These are phyloP conservation scores for Spizellomyces sp. DNA, from an alignment of 192 early-diverging fungal species.

Conservation along the genomic window DNA sequence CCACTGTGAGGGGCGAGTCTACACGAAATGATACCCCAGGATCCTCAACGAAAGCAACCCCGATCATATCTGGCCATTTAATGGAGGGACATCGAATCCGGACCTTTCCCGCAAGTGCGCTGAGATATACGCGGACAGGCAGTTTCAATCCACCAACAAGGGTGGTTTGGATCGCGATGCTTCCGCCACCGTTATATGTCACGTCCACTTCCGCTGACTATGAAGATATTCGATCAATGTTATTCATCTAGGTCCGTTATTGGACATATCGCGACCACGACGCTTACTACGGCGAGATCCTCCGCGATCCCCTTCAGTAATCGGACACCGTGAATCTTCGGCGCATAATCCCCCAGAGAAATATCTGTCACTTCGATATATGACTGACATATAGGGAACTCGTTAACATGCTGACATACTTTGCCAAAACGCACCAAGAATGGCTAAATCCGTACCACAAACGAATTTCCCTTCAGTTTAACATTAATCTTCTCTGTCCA, in stretches of 20 bases:
- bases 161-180: constrained; percentile 48
- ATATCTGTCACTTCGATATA: constrained; percentile 48
- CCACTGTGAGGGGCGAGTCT: constrained; percentile 49
- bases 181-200: constrained; percentile 53
- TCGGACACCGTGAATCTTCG: constrained; percentile 43
- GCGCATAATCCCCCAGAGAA: constrained; percentile 49
- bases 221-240: background rate
- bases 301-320: constrained; percentile 52
- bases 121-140: constrained; percentile 49
- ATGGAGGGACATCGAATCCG: constrained; percentile 50
- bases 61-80: constrained; percentile 50
- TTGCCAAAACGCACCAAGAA: background rate
- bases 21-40: constrained; percentile 55
- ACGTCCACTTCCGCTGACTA: constrained; percentile 52
- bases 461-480: constrained; percentile 52
- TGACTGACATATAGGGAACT: no score
- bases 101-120: constrained; percentile 45
- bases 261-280: background rate
- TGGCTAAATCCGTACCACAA: constrained; percentile 42
- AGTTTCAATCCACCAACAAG: constrained; percentile 44
- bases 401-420: constrained; percentile 17
- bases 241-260: background rate
- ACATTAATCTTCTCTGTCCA: constrained; percentile 46
- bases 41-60: constrained; percentile 55
- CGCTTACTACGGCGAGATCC: constrained; percentile 52